Evolutionary conservation across 75 land plant species (phyloP).

Genomic region (Selaginella tamariscina): DNA sequence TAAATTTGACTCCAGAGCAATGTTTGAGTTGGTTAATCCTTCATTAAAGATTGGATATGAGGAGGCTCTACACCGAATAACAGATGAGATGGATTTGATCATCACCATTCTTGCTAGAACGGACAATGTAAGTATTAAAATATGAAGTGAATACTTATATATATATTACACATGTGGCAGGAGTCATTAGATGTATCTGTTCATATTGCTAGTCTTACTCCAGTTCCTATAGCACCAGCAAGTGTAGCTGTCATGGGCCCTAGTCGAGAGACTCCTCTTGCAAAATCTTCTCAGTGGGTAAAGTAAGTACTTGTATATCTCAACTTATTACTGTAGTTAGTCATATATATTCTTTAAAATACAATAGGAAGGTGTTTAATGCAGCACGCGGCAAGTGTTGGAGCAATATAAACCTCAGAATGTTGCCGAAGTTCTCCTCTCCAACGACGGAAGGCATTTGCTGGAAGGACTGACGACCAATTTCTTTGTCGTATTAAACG

Average conservation of each 20-base stretch:
- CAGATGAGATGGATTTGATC: conserved; percentile 32
- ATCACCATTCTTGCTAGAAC: conserved; percentile 43
- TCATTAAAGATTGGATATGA: conserved; percentile 20
- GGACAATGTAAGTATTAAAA: neutral
- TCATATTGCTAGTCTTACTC: conserved; percentile 42
- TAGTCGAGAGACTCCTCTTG: conserved; percentile 49
- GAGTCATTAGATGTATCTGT: conserved; percentile 35
- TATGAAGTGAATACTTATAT: neutral
- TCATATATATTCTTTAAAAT: neutral
- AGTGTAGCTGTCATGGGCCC: conserved; percentile 56
- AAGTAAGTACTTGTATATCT: conserved; percentile 36
- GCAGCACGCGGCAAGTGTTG: conserved; percentile 46
- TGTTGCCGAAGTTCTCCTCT: conserved; percentile 61
- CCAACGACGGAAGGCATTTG: conserved; percentile 73
- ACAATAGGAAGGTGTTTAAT: neutral
- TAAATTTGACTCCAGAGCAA: neutral
- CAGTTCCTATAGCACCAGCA: conserved; percentile 22
- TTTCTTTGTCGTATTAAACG: conserved; percentile 61
- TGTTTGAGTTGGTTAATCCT: conserved; percentile 2
- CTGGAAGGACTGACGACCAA: conserved; percentile 78
- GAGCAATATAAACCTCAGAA: conserved; percentile 45
- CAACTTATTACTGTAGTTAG: too few relatives aligned
- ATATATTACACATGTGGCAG: neutral
- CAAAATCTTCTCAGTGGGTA: conserved; percentile 79
- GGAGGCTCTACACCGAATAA: conserved; percentile 2